Evolutionary conservation across 345 rosid species (phyloP), one percentile per base, ranked within the genome.

Genomic region (Nasturtium officinale): DNA sequence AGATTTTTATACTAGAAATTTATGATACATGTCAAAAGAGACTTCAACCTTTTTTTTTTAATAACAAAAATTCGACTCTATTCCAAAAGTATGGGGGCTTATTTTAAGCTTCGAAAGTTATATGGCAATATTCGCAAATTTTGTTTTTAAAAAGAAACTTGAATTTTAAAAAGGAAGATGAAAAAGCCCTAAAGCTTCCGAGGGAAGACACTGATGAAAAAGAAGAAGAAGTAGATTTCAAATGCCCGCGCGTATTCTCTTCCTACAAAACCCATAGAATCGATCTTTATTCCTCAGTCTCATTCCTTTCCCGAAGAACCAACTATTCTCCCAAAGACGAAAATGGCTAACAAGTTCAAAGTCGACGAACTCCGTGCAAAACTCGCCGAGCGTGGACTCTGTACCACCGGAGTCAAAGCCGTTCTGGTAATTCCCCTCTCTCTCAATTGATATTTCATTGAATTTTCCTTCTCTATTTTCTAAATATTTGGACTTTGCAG

Each of bases 361-460:
- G 90, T 85, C 38, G 87, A 84, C 43, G 88, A 93, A 80, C 92
- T 86, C 37, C 88, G 94, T 11, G 72, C 80, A 56, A 81, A 83
- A 65, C 91, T 92, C 70, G 81, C 85, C 62, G 80, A 84, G 47
- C 88, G 93, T 29, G 93, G 93, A 21, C 94, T 90, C 65, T 65
- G 69, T 61, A 80, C 84, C 71, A 71, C 86, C 60, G 94, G 98
- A 66, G 69, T 82, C 74, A 89, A 86, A 73, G 71, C 87, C 62
- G 69, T 74, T 13, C 83, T 90, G 81, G 98, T 88, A 43, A 15
- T 9, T 67, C 28, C 33, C 11, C 25, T 15, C 20, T 43, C 18
- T 35, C 50, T 29, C 42, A 77, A 26, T 61, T 37, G 11, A 38
- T 18, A 7, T 65, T 65, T 26, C 21, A 16, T 46, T 58, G 32